phyloP scores from a whole-genome alignment of 1,284 basidiomycete species.

The Ustilago curta region DNA sequence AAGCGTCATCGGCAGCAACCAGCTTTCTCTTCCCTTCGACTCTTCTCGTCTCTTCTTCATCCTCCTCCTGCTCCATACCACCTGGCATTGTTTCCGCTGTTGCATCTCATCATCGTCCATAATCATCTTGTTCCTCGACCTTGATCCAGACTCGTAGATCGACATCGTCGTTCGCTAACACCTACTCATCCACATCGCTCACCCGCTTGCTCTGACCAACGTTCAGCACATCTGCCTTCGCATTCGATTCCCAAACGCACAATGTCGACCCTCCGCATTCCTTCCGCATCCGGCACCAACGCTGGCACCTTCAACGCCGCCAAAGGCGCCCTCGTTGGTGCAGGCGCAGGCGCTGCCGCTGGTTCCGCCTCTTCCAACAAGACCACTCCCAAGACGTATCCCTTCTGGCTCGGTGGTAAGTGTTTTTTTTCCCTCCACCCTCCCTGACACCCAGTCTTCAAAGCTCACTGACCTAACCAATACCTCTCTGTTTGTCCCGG shows the following conservation, averaged over 20 bases:
- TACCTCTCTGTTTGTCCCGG: background rate
- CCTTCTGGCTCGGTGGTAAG: slow-evolving; percentile 67
- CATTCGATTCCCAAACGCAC: background rate
- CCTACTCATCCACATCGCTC: too few relatives aligned
- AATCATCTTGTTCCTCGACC: too few relatives aligned
- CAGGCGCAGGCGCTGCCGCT: slow-evolving; percentile 35
- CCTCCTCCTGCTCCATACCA: too few relatives aligned
- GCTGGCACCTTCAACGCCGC: slow-evolving; percentile 43
- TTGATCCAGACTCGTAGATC: background rate
- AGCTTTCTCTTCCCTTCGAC: too few relatives aligned
- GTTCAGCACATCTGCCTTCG: background rate
- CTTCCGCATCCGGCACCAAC: slow-evolving; percentile 29
- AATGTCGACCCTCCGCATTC: slow-evolving; percentile 41
- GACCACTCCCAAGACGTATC: slow-evolving; percentile 50
- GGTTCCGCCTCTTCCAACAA: slow-evolving; percentile 24
- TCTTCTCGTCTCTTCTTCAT: too few relatives aligned
- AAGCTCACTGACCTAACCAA: background rate
- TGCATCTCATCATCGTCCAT: too few relatives aligned
- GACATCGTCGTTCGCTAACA: background rate
- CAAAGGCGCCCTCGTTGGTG: slow-evolving; percentile 47
- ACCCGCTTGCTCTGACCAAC: too few relatives aligned
- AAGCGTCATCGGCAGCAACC: too few relatives aligned
- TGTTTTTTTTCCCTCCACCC: background rate
- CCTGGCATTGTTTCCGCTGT: too few relatives aligned
- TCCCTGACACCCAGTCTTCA: background rate